phyloP scores from a whole-genome alignment of 805 yeast species.

The Wickerhamiella spandovensis region DNA sequence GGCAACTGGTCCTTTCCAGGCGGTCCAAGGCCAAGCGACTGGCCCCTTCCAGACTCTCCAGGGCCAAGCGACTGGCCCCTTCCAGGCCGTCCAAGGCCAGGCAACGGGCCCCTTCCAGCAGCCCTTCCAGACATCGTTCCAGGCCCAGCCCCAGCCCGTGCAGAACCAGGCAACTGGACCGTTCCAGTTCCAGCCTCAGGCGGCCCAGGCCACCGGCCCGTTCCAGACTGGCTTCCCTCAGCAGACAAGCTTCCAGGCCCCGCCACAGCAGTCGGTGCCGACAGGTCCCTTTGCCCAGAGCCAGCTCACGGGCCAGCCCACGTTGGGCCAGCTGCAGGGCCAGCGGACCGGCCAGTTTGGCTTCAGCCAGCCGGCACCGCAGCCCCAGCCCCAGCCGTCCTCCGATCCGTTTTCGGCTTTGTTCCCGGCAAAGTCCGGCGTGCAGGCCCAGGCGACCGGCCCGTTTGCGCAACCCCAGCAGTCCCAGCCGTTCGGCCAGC shows the following conservation, averaged over 20 bases:
- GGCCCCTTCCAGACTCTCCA: slow-evolving; percentile 10
- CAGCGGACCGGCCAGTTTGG: slow-evolving; percentile 8
- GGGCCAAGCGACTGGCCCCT: slow-evolving; percentile 12
- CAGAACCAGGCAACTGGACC: slow-evolving; percentile 6
- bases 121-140: slow-evolving; percentile 13
- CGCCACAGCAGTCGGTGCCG: neutral
- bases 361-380: slow-evolving; percentile 4
- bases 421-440: neutral
- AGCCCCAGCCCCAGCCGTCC: slow-evolving; percentile 4
- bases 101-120: slow-evolving; percentile 19
- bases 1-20: slow-evolving; percentile 11
- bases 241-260: slow-evolving; percentile 7
- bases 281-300: neutral
- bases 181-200: slow-evolving; percentile 3
- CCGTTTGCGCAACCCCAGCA: slow-evolving; percentile 7
- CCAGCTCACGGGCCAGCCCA: slow-evolving; percentile 4
- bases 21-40: slow-evolving; percentile 2
- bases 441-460: slow-evolving; percentile 6
- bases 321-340: slow-evolving; percentile 5
- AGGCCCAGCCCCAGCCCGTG: slow-evolving; percentile 11
- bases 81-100: slow-evolving; percentile 23
- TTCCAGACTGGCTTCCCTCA: slow-evolving; percentile 3
- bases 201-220: slow-evolving; percentile 11
- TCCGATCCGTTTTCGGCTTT: slow-evolving; percentile 3
- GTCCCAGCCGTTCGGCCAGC: neutral